Conservation (phyloP, 805 yeast species). For the Myxozyma lipomycoides region DNA sequence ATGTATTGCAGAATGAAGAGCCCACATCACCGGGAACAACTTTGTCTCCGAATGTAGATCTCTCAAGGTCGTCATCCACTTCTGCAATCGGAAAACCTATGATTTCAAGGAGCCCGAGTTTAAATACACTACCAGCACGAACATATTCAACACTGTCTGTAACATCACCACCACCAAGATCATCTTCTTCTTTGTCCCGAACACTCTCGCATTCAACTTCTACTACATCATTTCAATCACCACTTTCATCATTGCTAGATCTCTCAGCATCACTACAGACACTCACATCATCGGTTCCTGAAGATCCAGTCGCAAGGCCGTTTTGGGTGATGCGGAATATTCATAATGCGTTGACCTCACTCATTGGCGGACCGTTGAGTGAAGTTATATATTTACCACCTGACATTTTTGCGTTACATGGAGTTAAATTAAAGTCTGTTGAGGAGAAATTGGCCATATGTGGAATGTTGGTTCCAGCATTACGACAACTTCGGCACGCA, state of each 20-base stretch:
- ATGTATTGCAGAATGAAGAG: too few species aligned
- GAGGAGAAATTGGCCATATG: constrained; percentile 10
- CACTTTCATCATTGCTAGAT: too few species aligned
- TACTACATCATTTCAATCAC: neutral
- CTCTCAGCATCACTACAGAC: neutral
- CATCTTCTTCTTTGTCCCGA: neutral
- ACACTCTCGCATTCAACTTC: neutral
- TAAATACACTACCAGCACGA: too few species aligned
- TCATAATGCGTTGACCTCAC: constrained; percentile 4
- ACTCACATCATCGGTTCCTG: neutral
- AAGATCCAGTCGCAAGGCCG: neutral
- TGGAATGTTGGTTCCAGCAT: constrained; percentile 4
- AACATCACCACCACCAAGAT: neutral
- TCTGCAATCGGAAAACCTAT: too few species aligned
- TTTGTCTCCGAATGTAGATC: too few species aligned
- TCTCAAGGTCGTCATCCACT: too few species aligned
- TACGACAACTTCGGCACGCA: constrained; percentile 1
- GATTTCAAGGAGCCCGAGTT: too few species aligned
- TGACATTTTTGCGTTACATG: constrained; percentile 5
- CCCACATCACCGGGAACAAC: too few species aligned
- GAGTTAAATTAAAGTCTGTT: constrained; percentile 4
- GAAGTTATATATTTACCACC: constrained; percentile 3
- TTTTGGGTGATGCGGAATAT: constrained; percentile 17
- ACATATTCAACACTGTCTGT: too few species aligned
- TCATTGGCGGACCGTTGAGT: constrained; percentile 5